Conservation (phyloP, 2,329 filamentous ascomycete genomes). For the Alternaria hordeiaustralica region DNA sequence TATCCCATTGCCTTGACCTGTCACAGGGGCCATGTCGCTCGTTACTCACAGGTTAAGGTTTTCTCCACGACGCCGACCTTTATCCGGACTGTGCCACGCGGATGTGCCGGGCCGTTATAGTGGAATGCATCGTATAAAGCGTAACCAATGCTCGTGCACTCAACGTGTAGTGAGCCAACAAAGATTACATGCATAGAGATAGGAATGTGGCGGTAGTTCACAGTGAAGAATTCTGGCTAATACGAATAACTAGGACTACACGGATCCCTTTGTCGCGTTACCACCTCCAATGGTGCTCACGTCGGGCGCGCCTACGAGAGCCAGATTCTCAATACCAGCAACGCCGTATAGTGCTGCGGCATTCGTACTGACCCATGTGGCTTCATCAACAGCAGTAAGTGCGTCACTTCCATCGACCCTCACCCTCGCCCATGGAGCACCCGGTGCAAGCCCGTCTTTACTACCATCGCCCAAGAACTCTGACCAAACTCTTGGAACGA, state of each 20-base stretch:
- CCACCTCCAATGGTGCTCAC: constrained; percentile 14
- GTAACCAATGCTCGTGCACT: not conserved
- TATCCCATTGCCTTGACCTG: not conserved
- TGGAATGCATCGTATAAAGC: not conserved
- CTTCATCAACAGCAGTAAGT: constrained; percentile 60
- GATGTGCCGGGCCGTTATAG: not conserved
- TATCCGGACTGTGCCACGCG: not conserved
- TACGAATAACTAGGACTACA: not conserved
- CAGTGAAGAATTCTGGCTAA: not conserved
- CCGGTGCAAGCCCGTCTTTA: constrained; percentile 43
- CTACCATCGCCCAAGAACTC: constrained; percentile 57
- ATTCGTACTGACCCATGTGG: constrained; percentile 64
- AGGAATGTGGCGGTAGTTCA: too few species aligned
- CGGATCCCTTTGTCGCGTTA: constrained; percentile 10
- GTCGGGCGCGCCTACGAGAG: constrained; percentile 42
- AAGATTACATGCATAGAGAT: not conserved
- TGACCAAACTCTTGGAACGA: constrained; percentile 61
- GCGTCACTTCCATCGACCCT: constrained; percentile 54
- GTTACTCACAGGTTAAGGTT: not conserved
- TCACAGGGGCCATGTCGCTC: not conserved
- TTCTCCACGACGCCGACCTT: not conserved
- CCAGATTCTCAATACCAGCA: constrained; percentile 63
- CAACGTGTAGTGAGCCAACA: not conserved
- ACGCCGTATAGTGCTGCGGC: constrained; percentile 64
- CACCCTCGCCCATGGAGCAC: constrained; percentile 54